A percentile compares a stretch with the other conserved stretches of the same genome.
These are phyloP conservation scores for Eleusine coracana DNA, from an alignment of 176 grass and related monocot species.

Conservation along the genomic window DNA sequence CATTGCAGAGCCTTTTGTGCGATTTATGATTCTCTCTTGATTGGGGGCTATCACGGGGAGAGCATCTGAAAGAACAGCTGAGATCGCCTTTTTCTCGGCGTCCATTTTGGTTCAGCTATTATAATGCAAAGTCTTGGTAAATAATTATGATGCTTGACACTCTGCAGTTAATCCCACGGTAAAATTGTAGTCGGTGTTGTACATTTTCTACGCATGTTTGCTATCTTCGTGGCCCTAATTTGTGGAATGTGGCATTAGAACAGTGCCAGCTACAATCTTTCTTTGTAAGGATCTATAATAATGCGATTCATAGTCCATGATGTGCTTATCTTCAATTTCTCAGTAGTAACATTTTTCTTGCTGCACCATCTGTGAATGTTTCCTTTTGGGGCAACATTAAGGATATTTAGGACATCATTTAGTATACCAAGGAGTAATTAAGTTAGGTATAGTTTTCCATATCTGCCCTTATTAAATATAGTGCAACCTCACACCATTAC, in stretches of 20 bases:
- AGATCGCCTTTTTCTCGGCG: not conserved
- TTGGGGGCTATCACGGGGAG: not conserved
- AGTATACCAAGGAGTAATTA: no score
- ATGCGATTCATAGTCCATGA: not conserved
- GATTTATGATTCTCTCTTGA: conserved; percentile 11
- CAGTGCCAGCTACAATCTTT: not conserved
- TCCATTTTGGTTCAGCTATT: not conserved
- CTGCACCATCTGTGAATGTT: conserved; percentile 18
- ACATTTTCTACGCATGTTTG: not conserved
- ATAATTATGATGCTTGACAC: not conserved
- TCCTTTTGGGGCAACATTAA: conserved; percentile 35
- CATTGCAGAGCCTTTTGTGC: conserved; percentile 10
- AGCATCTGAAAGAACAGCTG: conserved; percentile 25
- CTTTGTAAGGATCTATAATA: not conserved
- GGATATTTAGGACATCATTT: no score
- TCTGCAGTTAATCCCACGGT: not conserved
- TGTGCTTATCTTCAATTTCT: not conserved
- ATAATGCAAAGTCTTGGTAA: conserved; percentile 4
- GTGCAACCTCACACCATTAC: no score
- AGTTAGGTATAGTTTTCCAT: no score
- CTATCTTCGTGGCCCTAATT: not conserved
- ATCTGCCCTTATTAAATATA: no score
- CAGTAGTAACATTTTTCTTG: not conserved
- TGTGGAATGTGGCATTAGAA: not conserved
- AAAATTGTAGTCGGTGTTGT: not conserved